These are phyloP conservation scores for Aspergillus fumigatiaffinis DNA, from an alignment of 2,329 filamentous ascomycete species.

Conservation along the genomic window DNA sequence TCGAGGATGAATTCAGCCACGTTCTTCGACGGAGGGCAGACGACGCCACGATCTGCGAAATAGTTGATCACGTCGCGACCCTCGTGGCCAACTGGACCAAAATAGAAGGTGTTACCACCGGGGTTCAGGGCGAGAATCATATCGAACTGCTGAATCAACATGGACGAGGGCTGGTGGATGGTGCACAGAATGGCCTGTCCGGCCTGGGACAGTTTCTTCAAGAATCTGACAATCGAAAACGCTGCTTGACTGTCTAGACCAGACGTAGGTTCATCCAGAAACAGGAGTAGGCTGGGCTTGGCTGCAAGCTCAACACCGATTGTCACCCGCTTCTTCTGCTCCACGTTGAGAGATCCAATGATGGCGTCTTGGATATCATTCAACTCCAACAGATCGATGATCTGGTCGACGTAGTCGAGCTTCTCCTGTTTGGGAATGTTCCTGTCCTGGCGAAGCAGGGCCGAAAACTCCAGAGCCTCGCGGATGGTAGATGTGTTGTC, in stretches of 20 bases:
- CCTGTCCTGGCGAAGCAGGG: slow-evolving; percentile 59
- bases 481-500: slow-evolving; percentile 64
- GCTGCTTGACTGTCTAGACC: slow-evolving; percentile 68
- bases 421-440: slow-evolving; percentile 56
- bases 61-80: slow-evolving; percentile 63
- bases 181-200: slow-evolving; percentile 71
- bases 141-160: slow-evolving; percentile 69
- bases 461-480: slow-evolving; percentile 67
- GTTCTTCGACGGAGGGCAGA: slow-evolving; percentile 64
- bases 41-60: slow-evolving; percentile 62
- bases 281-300: slow-evolving; percentile 63
- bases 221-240: slow-evolving; percentile 63
- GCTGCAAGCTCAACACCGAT: slow-evolving; percentile 71
- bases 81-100: slow-evolving; percentile 66
- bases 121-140: slow-evolving; percentile 67
- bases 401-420: slow-evolving; percentile 62
- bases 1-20: slow-evolving; percentile 65
- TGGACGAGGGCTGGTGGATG: slow-evolving; percentile 67
- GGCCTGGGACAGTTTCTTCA: slow-evolving; percentile 63
- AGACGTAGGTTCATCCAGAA: slow-evolving; percentile 69
- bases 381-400: slow-evolving; percentile 63
- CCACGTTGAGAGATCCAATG: slow-evolving; percentile 61
- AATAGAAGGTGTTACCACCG: slow-evolving; percentile 69
- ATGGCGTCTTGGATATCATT: slow-evolving; percentile 65
- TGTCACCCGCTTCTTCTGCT: slow-evolving; percentile 67